Base-by-base conservation (phyloP, 1,284 basidiomycete species). In the Wolfiporia cocos region DNA sequence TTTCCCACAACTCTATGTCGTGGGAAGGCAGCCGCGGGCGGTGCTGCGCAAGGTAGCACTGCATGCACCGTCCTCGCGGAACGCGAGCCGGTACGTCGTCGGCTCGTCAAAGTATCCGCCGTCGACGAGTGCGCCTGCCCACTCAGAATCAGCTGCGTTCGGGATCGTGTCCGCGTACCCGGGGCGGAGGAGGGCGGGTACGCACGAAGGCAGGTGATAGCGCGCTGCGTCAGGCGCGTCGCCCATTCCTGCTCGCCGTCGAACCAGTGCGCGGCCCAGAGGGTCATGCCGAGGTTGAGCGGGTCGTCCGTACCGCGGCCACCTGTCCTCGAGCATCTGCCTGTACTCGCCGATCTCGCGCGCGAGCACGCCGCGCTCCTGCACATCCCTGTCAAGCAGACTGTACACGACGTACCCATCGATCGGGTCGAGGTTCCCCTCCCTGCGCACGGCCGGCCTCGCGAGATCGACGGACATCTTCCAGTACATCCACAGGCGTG, bases 351-450 rank as follows among this genome's bases (percentile, higher is more conserved):
- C 39, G 23, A 56, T 52, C 45, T 58, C 56, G 23, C 42, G 33
- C 39, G 34, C 43, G 14, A 59, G 51, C 14, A 55, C 46, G 5
- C 26, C n/a, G 10, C 26, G 22, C 24, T 50, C 42, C 14, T 35
- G 43, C 18, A 41, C 37, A 15, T 43, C 36, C 11, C 42, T 29
- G 46, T 57, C 56, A 22, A 61, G 41, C 5, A 61, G 47, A 21
- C 39, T 52, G 46, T 47, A 59, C n/a, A 61, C 49, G 33, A 56
- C 53, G 35, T 55, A 62, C 12, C 57, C 59, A 37, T 56, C 56
- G 43, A 59, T 52, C 20, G 59, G 52, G 42, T 55, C 57, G 18
- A 59, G 46, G 47, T 57, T 59, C 10, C 58, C 57, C 42, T 59
- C 55, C 32, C 49, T 54, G 17, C 22, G 41, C 19, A 57, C 57